Evolutionary conservation across 768 basidiomycete genomes (phyloP), one percentile per base, ranked within the genome.

Genomic region (Rhizopogon vesiculosus): DNA sequence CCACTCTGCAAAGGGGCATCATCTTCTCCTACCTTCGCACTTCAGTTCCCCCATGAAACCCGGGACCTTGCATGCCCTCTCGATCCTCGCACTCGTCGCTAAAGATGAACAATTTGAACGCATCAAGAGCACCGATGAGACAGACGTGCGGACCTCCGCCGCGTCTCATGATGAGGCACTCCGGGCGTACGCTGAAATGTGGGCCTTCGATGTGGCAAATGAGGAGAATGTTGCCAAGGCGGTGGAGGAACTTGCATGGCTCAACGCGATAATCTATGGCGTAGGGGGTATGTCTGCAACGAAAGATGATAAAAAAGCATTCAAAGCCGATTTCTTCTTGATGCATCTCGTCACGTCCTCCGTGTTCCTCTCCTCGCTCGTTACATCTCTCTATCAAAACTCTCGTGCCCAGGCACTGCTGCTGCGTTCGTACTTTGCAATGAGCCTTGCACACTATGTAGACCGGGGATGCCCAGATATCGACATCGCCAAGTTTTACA

Each of bases 331-430:
- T 61, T 89, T 89, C 71, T 80, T 82, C 72, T 58, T 87, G 18
- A 82, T 86, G 78, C 88, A 89, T 62, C 71, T 89, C 5, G 78
- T 88, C 40, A 91, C 87, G 0, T 86, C 86, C 4, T 74, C 81
- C 3, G 62, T 86, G 19, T 86, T 88, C 73, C 63, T 87, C 28
- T 74, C 82, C 0, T 78, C 85, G 1, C 55, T 83, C 42, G 60
- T 77, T 35, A 73, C 73, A 0, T 61, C 61, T 35, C 66, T 82
- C 49, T 59, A 52, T 60, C 63, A 59, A 51, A 61, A 52, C 18
- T 62, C 59, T 6, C 40, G 8, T 39, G 65, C 64, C 65, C 57
- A 64, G 25, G 61, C 62, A 12, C 53, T 67, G n/a, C 48, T 72
- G 1, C 51, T 73, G n/a, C 62, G 61, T 50, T 58, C 65, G 1